Percentiles rank a stretch among this genome's conserved stretches.
Evolutionary conservation across 2,329 filamentous ascomycete species (phyloP).

Genomic region (Colletotrichum graminicola): DNA sequence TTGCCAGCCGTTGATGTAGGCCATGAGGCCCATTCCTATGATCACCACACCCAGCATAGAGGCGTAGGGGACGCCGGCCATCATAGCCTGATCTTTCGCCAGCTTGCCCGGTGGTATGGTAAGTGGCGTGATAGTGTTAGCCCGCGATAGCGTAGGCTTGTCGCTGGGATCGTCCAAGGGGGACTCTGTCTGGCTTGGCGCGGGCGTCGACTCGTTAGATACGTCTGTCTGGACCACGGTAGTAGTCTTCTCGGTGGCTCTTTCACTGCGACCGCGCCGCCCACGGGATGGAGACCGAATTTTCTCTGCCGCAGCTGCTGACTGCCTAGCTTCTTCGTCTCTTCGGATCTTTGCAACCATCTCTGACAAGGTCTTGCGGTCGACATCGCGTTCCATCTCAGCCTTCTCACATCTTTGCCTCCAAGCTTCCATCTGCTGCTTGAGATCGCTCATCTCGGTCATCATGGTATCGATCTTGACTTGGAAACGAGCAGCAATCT

Average conservation of each 20-base stretch:
- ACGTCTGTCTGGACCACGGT: constrained; percentile 20
- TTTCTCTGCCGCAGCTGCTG: constrained; percentile 56
- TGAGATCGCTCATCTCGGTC: constrained; percentile 83
- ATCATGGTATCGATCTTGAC: constrained; percentile 81
- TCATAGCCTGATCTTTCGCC: constrained; percentile 58
- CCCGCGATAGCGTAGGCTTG: constrained; percentile 59
- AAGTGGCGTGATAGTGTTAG: constrained; percentile 63
- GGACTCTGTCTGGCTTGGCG: constrained; percentile 39
- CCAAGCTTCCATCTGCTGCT: constrained; percentile 82
- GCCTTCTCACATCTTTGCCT: constrained; percentile 82
- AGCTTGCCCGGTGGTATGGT: constrained; percentile 55
- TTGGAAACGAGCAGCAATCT: constrained; percentile 66
- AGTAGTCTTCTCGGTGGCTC: constrained; percentile 16
- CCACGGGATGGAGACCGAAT: constrained; percentile 53
- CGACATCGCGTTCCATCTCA: constrained; percentile 79
- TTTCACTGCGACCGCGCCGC: constrained; percentile 42
- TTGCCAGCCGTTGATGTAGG: constrained; percentile 88
- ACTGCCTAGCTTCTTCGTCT: constrained; percentile 69
- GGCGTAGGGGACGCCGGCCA: constrained; percentile 78
- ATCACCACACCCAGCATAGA: constrained; percentile 87
- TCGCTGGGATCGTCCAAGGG: constrained; percentile 53
- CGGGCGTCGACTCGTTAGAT: constrained; percentile 28
- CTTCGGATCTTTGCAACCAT: constrained; percentile 87
- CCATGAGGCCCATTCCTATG: constrained; percentile 86
- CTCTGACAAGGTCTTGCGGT: constrained; percentile 82